A percentile compares a stretch with the other conserved stretches of the same genome.
Conservation (phyloP, 495 filamentous ascomycete species). For the Lasiosphaeria hispida region DNA sequence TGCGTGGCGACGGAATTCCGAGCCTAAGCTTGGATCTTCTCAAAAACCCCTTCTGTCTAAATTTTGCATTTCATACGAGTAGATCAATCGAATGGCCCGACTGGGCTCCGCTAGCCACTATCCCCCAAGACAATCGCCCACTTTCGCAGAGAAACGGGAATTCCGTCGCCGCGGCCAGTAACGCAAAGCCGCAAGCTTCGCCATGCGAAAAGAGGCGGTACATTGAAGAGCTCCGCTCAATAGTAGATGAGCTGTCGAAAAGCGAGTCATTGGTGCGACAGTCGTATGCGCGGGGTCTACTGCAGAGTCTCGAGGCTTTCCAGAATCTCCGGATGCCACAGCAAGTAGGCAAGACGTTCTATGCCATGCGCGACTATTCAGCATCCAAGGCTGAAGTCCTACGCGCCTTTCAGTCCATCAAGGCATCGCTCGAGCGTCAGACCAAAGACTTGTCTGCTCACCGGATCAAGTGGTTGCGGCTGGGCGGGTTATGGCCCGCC, state of each 20-base stretch:
- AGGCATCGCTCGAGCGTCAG: constrained; percentile 21
- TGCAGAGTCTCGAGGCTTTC: constrained; percentile 23
- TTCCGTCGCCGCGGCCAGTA: neutral
- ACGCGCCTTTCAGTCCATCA: constrained; percentile 25
- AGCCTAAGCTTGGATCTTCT: constrained; percentile 20
- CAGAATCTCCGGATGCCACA: constrained; percentile 10
- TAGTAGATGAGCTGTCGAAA: neutral
- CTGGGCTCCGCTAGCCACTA: constrained; percentile 10
- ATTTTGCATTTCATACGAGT: constrained; percentile 12
- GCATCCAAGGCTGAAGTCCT: constrained; percentile 3
- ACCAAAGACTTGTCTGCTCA: constrained; percentile 24
- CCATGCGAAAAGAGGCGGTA: neutral
- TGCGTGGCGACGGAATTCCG: constrained; percentile 19
- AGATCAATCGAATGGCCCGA: neutral
- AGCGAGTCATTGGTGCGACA: constrained; percentile 20
- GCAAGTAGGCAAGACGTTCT: constrained; percentile 10
- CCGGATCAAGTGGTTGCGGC: constrained; percentile 46
- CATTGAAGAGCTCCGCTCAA: constrained; percentile 11
- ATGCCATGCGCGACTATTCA: constrained; percentile 3
- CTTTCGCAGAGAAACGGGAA: neutral
- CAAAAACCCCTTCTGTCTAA: no score
- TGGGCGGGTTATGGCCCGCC: constrained; percentile 52
- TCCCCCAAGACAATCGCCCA: constrained; percentile 3
- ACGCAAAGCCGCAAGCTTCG: constrained; percentile 3
- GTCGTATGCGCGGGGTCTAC: constrained; percentile 17